Evolutionary conservation across 306 rosid species (phyloP), one percentile per base, ranked within the genome.

Genomic region (Cucurbita ficifolia): DNA sequence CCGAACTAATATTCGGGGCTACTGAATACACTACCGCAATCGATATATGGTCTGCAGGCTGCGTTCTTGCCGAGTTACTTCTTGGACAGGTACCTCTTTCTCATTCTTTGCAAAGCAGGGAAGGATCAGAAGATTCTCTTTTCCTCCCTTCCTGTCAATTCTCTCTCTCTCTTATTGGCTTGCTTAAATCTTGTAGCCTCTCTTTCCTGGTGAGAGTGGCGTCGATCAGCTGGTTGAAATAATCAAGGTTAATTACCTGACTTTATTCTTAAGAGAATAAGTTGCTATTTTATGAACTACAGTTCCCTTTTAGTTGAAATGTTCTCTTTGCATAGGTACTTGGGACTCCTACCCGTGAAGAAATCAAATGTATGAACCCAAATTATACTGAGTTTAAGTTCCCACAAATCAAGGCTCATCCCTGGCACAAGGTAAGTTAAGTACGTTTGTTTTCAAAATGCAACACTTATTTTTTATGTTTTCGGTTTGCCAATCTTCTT

Each of bases 161-260:
- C 55, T 36, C 60, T 29, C 48, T 8, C 63, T 70, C 72, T 52
- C 57, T 33, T 46, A 24, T 72, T 76, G 57, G 77, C 70, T 77
- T 17, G 46, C 52, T 72, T 70, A 56, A 61, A 75, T 74, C 58
- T 76, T 82, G 73, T 73, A 88, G 91, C 95, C 95, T 81, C 83
- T 88, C 57, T 86, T 86, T 75, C 91, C 88, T 1, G 89, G 95
- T 29, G 91, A 84, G 57, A 84, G 89, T 77, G 95, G 88, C 59
- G 95, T 84, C 42, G 91, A 88, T 82, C 95, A 88, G 67, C 91
- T 88, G 76, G 91, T 88, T 75, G 95, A 86, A 81, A 86, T 86
- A 69, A 86, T 88, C 70, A 88, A 86, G 91, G 95, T 88, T 64
- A 74, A 19, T 22, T 77, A 38, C 53, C 29, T 3, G 36, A 45